These are phyloP conservation scores for Phytophthora hibernalis DNA, from an alignment of 352 stramenopile genomes.

Conservation along the genomic window DNA sequence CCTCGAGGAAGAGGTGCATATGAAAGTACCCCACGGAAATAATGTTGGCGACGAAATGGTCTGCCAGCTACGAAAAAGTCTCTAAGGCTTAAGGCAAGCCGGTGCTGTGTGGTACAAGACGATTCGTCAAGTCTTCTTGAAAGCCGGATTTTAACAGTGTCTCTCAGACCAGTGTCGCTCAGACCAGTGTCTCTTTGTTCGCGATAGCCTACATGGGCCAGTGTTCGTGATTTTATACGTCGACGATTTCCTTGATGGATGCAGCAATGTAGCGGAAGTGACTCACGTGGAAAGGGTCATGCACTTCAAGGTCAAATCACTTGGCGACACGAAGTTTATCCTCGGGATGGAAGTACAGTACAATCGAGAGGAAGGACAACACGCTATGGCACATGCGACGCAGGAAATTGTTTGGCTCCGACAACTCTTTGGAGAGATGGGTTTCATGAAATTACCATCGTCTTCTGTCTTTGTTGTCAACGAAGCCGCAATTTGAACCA, in stretches of 20 bases:
- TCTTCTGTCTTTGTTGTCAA: no score
- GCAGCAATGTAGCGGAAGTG: background rate
- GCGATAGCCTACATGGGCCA: background rate
- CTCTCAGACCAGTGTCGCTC: background rate
- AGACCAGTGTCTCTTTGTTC: no score
- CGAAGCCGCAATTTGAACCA: no score
- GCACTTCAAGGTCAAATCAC: constrained; percentile 25
- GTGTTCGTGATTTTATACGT: no score
- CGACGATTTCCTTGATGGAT: constrained; percentile 16
- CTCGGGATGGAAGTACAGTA: constrained; percentile 6
- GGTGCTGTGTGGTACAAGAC: constrained; percentile 36
- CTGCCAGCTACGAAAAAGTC: constrained; percentile 18
- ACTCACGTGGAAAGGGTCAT: background rate
- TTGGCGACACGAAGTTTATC: constrained; percentile 10
- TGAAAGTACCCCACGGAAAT: no score
- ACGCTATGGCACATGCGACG: no score
- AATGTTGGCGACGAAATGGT: no score
- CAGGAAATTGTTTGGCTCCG: no score
- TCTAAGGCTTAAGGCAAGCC: constrained; percentile 52
- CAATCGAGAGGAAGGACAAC: background rate
- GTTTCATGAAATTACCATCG: no score
- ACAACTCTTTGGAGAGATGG: no score
- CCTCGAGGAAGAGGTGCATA: no score
- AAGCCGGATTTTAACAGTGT: constrained; percentile 1
- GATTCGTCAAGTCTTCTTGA: constrained; percentile 18